phyloP scores from a whole-genome alignment of 2,329 filamentous ascomycete genomes.

The Neoarthrinium moseri region DNA sequence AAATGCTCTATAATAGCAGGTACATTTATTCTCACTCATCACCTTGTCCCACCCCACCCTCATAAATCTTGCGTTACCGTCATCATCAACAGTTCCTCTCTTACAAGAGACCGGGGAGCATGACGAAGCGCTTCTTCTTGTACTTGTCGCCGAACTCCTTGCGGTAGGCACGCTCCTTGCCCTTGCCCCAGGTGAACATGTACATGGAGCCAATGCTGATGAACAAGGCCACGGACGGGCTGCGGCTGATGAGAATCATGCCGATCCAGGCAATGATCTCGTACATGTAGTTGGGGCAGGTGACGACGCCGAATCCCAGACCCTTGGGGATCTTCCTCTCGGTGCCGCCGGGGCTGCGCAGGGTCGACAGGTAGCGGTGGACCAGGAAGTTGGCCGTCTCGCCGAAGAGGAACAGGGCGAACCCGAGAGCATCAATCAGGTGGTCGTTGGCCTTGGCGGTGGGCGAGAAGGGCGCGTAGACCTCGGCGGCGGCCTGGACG shows the following conservation, averaged over 20 bases:
- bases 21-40: background rate
- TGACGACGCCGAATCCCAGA: constrained; percentile 81
- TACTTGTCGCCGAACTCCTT: constrained; percentile 91
- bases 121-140: constrained; percentile 86
- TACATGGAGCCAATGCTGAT: constrained; percentile 68
- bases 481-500: constrained; percentile 76
- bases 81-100: too few relatives aligned
- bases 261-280: constrained; percentile 86
- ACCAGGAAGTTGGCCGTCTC: constrained; percentile 79
- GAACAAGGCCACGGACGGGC: constrained; percentile 76
- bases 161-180: constrained; percentile 89
- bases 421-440: constrained; percentile 61
- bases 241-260: constrained; percentile 75
- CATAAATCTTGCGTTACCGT: too few relatives aligned
- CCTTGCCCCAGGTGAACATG: constrained; percentile 86
- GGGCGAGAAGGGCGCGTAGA: constrained; percentile 74
- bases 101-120: constrained; percentile 77
- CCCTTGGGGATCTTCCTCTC: constrained; percentile 87
- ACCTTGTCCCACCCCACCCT: too few relatives aligned
- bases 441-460: constrained; percentile 54
- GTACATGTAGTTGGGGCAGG: constrained; percentile 97
- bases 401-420: constrained; percentile 72
- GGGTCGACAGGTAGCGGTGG: constrained; percentile 73
- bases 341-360: constrained; percentile 77
- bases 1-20: too few relatives aligned